These are phyloP conservation scores for Trichosporon sp. DNA, from an alignment of 1,284 basidiomycete genomes.

Conservation along the genomic window DNA sequence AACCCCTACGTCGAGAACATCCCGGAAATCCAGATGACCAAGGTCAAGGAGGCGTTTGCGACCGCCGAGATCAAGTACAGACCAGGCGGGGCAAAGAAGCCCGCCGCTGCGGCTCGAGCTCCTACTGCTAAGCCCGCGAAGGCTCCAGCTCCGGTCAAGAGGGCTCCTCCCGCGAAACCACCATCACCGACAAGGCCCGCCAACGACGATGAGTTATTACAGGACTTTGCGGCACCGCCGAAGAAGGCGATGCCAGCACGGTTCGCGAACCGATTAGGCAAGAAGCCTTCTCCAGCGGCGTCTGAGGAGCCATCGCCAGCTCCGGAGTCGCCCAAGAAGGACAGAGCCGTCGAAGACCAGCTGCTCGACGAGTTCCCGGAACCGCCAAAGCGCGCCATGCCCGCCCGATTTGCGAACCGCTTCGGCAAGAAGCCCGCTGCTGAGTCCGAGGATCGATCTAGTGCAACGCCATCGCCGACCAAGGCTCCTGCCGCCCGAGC, in stretches of 20 bases:
- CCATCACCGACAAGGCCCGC: not conserved
- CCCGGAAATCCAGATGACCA: conserved; percentile 82
- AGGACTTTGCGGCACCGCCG: conserved; percentile 5
- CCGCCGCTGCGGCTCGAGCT: conserved; percentile 31
- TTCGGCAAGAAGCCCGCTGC: conserved; percentile 1
- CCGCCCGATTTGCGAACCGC: conserved; percentile 26
- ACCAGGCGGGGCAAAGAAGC: conserved; percentile 56
- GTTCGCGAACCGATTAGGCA: not conserved
- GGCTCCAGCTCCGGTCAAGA: conserved; percentile 51
- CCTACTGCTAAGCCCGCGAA: conserved; percentile 51
- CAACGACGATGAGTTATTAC: not conserved
- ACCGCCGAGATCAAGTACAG: conserved; percentile 83
- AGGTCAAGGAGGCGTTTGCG: conserved; percentile 90
- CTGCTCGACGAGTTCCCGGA: conserved; percentile 27
- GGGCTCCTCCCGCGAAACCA: conserved; percentile 38
- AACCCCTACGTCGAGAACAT: conserved; percentile 81
- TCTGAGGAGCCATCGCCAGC: not conserved
- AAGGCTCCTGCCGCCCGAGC: conserved; percentile 33
- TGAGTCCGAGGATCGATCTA: conserved; percentile 4
- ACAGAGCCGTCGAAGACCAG: conserved; percentile 21
- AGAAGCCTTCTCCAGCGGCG: conserved; percentile 6
- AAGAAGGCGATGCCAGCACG: conserved; percentile 4
- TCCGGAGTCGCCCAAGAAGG: conserved; percentile 27
- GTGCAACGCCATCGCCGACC: conserved; percentile 10
- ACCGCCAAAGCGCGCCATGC: conserved; percentile 24